These are phyloP conservation scores for Lactarius hengduanensis DNA, from an alignment of 768 basidiomycete species.

Conservation along the genomic window DNA sequence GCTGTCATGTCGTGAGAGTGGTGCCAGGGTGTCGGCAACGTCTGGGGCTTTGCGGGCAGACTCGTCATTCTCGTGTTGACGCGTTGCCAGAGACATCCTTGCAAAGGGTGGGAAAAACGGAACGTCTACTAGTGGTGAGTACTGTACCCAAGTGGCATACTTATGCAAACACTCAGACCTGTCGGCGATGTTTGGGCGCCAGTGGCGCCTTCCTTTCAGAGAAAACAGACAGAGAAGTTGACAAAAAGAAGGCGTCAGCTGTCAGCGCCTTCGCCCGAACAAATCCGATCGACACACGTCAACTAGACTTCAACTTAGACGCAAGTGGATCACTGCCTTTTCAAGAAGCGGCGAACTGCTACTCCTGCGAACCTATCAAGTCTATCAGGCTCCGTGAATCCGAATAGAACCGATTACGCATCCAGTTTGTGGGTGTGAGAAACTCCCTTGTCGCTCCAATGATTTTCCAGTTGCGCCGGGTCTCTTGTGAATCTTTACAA, in stretches of 20 bases:
- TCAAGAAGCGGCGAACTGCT: background rate
- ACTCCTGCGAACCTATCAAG: background rate
- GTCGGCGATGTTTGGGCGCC: too few species aligned
- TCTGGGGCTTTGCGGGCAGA: background rate
- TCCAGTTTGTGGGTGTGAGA: background rate
- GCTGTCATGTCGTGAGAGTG: background rate
- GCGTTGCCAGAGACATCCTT: background rate
- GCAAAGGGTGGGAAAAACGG: background rate
- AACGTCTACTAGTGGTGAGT: background rate
- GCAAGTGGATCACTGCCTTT: background rate
- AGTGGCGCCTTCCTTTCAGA: background rate
- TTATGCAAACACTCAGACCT: background rate
- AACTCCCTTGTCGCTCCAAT: too few species aligned
- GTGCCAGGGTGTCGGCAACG: background rate
- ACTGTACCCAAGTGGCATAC: background rate
- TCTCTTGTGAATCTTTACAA: background rate
- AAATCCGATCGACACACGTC: background rate
- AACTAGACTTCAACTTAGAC: background rate
- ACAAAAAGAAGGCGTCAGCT: background rate
- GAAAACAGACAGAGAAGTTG: background rate
- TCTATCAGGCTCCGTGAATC: background rate
- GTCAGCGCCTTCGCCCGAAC: background rate
- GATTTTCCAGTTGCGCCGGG: background rate
- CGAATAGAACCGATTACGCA: background rate
- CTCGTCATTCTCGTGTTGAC: background rate